Evolutionary conservation across 2,329 filamentous ascomycete genomes (phyloP).

Genomic region (Zymoseptoria passerinii): DNA sequence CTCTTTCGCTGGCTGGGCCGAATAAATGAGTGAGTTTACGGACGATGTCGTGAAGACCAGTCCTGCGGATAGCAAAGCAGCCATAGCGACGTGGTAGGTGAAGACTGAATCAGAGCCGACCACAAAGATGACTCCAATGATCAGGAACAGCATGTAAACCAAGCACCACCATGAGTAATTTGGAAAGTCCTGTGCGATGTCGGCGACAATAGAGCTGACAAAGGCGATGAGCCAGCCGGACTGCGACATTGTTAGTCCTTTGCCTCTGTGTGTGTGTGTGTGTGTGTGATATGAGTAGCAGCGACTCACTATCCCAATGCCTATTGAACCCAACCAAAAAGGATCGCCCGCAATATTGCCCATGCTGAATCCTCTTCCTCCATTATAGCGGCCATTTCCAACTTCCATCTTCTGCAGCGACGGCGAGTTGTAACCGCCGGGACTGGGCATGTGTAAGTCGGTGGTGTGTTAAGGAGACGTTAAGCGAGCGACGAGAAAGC

Average conservation of each 20-base stretch:
- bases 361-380: constrained; percentile 54
- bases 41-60: constrained; percentile 79
- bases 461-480: constrained; percentile 1
- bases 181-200: constrained; percentile 54
- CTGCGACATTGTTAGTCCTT: constrained; percentile 40
- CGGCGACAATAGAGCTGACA: constrained; percentile 70
- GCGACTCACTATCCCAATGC: constrained; percentile 72
- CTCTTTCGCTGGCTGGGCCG: constrained; percentile 58
- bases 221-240: constrained; percentile 94
- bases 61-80: constrained; percentile 75
- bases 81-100: constrained; percentile 87
- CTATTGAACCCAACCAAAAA: constrained; percentile 88
- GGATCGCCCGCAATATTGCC: constrained; percentile 93
- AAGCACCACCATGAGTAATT: constrained; percentile 90
- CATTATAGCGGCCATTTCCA: constrained; percentile 16
- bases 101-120: constrained; percentile 76
- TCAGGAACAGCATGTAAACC: constrained; percentile 76
- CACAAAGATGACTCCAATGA: constrained; percentile 70
- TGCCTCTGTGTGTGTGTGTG: not conserved
- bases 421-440: constrained; percentile 19
- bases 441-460: constrained; percentile 22
- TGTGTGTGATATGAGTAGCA: not conserved
- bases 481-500: constrained; percentile 17
- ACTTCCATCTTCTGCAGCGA: constrained; percentile 28
- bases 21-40: constrained; percentile 80